Base-by-base conservation (phyloP, 306 rosid genomes). In the Lathyrus oleraceus region DNA sequence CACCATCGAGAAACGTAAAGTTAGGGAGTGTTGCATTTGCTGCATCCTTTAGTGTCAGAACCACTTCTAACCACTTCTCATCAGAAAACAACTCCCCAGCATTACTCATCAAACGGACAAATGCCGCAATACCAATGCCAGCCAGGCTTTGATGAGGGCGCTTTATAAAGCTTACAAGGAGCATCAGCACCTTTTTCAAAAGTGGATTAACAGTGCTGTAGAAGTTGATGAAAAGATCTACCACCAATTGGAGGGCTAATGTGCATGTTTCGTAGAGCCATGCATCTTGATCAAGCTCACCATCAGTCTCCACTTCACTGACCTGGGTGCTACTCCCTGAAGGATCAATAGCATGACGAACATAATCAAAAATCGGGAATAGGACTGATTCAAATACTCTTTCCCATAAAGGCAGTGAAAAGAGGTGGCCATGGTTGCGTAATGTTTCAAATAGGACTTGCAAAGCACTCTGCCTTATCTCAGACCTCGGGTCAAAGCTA, bases 81-180 rank as follows among this genome's bases (percentile, higher is more conserved):
- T 95, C 95, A 15, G 99, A 87, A 82, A 89, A 91, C 69, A 91
- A 82, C 69, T 87, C 93, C 53, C 99, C 99, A 5, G 99, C 92
- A 74, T 89, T 95, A 87, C 95, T 91, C 99, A 95, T 95, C 80
- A 95, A 82, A 14, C 99, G 96, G 57, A 91, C 99, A 89, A 95
- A 89, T 42, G 97, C 97, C 71, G 99, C 99, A 76, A 91, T 89
- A 74, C 99, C 99, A 59, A 95, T 91, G 77, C 99, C 99, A 40
- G 99, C 99, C 39, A 95, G 87, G 78, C 99, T 91, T 72, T 95
- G 99, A 89, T 95, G 99, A 78, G 96, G 99, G 56, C 99, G 97
- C 82, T 90, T 82, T 25, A 95, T 91, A 73, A 95, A 95, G 82
- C 91, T 91, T 63, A 91, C 93, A 28, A 95, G 83, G 76, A 95